These are phyloP conservation scores for Chionographis japonica DNA, from an alignment of 106 monocot genomes.

Conservation along the genomic window DNA sequence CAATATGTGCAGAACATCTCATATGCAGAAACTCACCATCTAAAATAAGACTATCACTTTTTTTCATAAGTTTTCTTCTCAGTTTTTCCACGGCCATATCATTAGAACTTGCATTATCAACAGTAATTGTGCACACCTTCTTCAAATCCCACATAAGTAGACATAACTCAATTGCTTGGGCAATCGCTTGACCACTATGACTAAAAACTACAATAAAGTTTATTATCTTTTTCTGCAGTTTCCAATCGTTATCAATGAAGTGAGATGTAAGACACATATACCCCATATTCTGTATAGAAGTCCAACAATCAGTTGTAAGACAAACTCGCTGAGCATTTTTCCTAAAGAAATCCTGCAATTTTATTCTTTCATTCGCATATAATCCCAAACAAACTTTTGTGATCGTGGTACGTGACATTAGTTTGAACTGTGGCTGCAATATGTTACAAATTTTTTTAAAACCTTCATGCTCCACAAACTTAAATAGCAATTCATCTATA, in stretches of 20 bases:
- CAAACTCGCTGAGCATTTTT: neutral
- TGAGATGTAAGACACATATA: conserved; percentile 15
- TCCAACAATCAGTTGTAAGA: conserved; percentile 6
- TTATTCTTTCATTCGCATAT: neutral
- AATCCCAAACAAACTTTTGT: neutral
- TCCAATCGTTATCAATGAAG: conserved; percentile 9
- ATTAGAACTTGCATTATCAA: conserved; percentile 23
- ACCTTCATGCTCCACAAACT: neutral
- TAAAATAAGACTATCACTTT: neutral
- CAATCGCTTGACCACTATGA: conserved; percentile 13
- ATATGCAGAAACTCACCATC: conserved; percentile 2
- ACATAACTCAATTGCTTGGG: neutral
- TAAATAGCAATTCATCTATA: conserved; percentile 6
- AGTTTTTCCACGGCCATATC: neutral
- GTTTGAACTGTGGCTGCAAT: neutral
- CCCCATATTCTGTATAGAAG: conserved; percentile 9
- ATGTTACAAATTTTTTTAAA: neutral
- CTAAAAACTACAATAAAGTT: conserved; percentile 3
- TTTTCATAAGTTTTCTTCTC: neutral
- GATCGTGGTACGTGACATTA: neutral
- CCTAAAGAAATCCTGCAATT: neutral
- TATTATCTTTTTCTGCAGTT: conserved; percentile 7
- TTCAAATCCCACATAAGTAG: neutral
- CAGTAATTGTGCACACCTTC: neutral
- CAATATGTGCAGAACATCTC: conserved; percentile 3